A percentile compares a stretch with the other conserved stretches of the same genome.
phyloP scores from a whole-genome alignment of 139 green algal species.

The Parachlorella kessleri region DNA sequence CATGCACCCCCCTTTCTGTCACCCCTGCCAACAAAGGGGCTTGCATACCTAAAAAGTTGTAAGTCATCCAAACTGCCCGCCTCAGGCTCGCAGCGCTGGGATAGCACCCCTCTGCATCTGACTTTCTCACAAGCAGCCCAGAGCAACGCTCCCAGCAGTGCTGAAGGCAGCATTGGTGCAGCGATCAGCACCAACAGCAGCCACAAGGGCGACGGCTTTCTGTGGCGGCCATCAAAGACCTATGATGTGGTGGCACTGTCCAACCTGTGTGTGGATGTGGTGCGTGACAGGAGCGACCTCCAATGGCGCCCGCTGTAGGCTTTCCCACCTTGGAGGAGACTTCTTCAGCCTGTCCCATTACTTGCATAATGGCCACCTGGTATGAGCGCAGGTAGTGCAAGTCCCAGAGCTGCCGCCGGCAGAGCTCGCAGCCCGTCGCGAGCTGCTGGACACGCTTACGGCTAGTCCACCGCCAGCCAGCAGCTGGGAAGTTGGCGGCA shows the following conservation, averaged over 20 bases:
- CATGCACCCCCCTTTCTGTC: too few species aligned
- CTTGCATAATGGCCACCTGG: too few species aligned
- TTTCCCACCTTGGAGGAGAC: too few species aligned
- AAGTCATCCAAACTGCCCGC: too few species aligned
- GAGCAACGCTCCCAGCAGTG: background rate
- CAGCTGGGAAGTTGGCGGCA: constrained; percentile 71
- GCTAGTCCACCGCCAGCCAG: constrained; percentile 16
- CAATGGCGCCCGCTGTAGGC: too few species aligned
- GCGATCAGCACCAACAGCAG: background rate
- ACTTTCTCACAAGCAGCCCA: background rate
- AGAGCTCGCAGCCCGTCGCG: constrained; percentile 31
- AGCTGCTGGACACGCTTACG: constrained; percentile 60
- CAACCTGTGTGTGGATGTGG: constrained; percentile 91
- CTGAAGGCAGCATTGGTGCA: background rate
- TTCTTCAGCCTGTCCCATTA: too few species aligned
- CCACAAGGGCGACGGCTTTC: background rate
- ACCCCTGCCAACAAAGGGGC: too few species aligned
- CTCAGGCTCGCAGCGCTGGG: too few species aligned
- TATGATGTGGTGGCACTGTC: constrained; percentile 75
- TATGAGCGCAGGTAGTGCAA: too few species aligned
- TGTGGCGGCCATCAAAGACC: constrained; percentile 8
- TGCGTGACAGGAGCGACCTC: too few species aligned
- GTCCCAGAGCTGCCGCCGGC: constrained; percentile 53
- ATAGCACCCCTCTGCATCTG: too few species aligned
- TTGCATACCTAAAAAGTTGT: too few species aligned